A percentile compares a stretch with the other conserved stretches of the same genome.
Conservation (phyloP, 1,284 basidiomycete species). For the Acaromyces ingoldii region DNA sequence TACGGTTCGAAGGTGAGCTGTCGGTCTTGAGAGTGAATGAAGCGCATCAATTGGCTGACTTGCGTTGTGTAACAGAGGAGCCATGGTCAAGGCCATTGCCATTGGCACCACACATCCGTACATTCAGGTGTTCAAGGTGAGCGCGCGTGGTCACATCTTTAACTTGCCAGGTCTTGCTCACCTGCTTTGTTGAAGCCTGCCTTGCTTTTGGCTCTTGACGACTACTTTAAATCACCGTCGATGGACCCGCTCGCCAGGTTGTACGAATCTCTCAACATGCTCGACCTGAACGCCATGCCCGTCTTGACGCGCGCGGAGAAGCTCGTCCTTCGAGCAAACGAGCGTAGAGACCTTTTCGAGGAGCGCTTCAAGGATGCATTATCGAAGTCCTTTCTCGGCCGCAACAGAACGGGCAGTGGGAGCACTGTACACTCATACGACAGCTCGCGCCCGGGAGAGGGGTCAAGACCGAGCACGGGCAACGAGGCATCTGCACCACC, state of each 20-base stretch:
- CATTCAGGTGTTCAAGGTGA: constrained; percentile 93
- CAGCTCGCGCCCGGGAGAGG: too few relatives aligned
- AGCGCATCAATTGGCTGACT: background rate
- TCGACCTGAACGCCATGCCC: constrained; percentile 78
- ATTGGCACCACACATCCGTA: constrained; percentile 92
- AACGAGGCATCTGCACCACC: too few relatives aligned
- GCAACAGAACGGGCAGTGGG: background rate
- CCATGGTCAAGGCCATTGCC: constrained; percentile 89
- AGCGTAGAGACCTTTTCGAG: constrained; percentile 83
- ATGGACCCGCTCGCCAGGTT: constrained; percentile 79
- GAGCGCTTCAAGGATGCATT: constrained; percentile 57
- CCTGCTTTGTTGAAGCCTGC: constrained; percentile 63
- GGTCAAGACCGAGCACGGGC: too few relatives aligned
- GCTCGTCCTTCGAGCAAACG: constrained; percentile 78
- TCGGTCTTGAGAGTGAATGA: too few relatives aligned
- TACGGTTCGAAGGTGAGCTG: constrained; percentile 68
- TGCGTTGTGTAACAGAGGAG: constrained; percentile 63
- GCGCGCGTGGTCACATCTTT: too few relatives aligned
- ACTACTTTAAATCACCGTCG: constrained; percentile 83
- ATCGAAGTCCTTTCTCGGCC: background rate
- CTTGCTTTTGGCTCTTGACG: constrained; percentile 85
- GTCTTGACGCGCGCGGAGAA: constrained; percentile 73
- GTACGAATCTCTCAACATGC: constrained; percentile 86
- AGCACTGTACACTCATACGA: background rate
- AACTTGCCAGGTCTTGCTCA: background rate